Evolutionary conservation across 768 basidiomycete genomes (phyloP).

Genomic region (Auricularia sp.): DNA sequence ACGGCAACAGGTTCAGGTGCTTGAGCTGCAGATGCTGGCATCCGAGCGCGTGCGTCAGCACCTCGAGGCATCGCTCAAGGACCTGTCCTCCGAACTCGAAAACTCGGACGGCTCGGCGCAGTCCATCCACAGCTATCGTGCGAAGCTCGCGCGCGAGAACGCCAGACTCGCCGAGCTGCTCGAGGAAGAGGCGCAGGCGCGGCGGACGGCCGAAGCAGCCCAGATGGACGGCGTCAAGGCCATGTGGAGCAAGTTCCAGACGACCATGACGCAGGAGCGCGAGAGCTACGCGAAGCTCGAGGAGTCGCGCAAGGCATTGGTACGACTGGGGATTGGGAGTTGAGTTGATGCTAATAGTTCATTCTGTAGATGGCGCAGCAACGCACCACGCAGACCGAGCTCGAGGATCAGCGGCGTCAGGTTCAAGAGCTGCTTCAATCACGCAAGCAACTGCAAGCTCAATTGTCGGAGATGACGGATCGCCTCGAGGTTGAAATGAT

Average conservation of each 20-base stretch:
- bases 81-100: constrained; percentile 52
- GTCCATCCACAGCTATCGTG: constrained; percentile 46
- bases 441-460: constrained; percentile 50
- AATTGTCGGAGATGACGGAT: constrained; percentile 43
- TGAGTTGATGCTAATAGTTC: constrained; percentile 2
- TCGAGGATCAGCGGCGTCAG: constrained; percentile 56
- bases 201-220: constrained; percentile 48
- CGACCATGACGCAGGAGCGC: constrained; percentile 46
- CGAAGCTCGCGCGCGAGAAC: constrained; percentile 51
- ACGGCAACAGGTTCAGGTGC: constrained; percentile 54
- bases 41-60: constrained; percentile 59
- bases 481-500: constrained; percentile 42
- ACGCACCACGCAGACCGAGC: constrained; percentile 49
- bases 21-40: constrained; percentile 59
- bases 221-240: constrained; percentile 54
- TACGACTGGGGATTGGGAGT: constrained; percentile 23
- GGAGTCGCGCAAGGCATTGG: constrained; percentile 61
- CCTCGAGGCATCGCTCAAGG: constrained; percentile 48
- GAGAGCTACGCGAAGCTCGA: constrained; percentile 55
- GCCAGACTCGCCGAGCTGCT: constrained; percentile 43
- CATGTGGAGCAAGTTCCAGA: constrained; percentile 59
- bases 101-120: constrained; percentile 57
- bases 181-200: constrained; percentile 54
- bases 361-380: constrained; percentile 53
- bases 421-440: constrained; percentile 45